Conservation (phyloP, 768 basidiomycete genomes). For the Inosperma sp. region DNA sequence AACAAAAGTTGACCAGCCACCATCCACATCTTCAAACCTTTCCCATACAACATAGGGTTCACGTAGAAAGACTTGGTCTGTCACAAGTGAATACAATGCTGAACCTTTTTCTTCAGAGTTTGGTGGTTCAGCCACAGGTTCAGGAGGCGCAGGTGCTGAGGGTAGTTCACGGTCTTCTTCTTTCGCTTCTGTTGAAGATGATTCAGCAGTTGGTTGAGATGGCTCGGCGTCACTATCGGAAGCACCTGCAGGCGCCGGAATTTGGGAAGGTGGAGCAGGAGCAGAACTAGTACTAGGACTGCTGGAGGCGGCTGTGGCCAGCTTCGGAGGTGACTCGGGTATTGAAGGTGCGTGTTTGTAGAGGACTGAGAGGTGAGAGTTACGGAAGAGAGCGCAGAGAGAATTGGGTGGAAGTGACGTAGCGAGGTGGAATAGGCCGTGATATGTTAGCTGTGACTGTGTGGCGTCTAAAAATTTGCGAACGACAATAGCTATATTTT, state of each 20-base stretch:
- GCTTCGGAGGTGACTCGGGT: not conserved
- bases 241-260: not conserved
- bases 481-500: constrained; percentile 54
- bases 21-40: constrained; percentile 83
- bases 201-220: not conserved
- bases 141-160: not conserved
- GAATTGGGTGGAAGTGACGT: constrained; percentile 49
- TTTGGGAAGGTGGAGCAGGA: not conserved
- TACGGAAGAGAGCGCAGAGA: constrained; percentile 85
- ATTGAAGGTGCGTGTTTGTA: constrained; percentile 48
- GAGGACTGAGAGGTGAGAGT: constrained; percentile 84
- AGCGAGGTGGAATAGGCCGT: constrained; percentile 79
- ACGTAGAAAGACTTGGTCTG: constrained; percentile 74
- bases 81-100: constrained; percentile 76
- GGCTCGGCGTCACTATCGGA: not conserved
- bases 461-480: constrained; percentile 66
- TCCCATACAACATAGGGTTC: constrained; percentile 89
- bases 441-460: constrained; percentile 81
- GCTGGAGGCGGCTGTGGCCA: not conserved
- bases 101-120: too few relatives aligned
- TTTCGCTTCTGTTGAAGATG: not conserved
- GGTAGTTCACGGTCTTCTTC: too few relatives aligned
- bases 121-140: constrained; percentile 13
- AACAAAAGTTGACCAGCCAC: constrained; percentile 70
- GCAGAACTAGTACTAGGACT: constrained; percentile 8